Percentiles rank a stretch among this genome's conserved stretches.
phyloP scores from a whole-genome alignment of 139 green algal genomes.

The Micractinium conductrix region DNA sequence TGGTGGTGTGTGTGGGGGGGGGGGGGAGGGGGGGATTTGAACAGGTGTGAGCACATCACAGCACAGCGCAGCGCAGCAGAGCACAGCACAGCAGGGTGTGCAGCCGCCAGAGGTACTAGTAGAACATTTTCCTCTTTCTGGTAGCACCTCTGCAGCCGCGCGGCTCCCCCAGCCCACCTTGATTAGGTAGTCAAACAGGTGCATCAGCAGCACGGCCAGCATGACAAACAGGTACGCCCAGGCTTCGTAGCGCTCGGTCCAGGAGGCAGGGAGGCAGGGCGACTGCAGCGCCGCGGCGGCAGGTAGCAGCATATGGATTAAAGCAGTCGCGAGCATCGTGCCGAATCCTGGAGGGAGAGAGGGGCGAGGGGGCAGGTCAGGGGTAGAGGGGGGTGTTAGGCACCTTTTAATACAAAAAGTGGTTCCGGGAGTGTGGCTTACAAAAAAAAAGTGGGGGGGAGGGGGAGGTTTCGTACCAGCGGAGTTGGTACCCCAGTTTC shows the following conservation, averaged over 20 bases:
- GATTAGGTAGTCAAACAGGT: slow-evolving; percentile 16
- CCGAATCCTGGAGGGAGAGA: background rate
- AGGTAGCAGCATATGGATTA: slow-evolving; percentile 29
- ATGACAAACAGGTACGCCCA: slow-evolving; percentile 47
- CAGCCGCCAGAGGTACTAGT: background rate
- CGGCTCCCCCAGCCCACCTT: background rate
- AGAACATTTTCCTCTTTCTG: background rate
- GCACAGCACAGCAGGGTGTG: background rate
- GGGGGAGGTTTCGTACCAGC: too few species aligned
- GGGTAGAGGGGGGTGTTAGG: background rate
- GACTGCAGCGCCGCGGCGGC: slow-evolving; percentile 13
- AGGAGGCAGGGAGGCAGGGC: slow-evolving; percentile 39
- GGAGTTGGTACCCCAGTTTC: background rate
- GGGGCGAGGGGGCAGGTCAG: too few species aligned
- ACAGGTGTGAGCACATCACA: background rate
- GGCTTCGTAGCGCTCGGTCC: slow-evolving; percentile 35
- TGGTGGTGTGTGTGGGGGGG: background rate
- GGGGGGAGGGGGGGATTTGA: background rate
- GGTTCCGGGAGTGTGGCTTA: background rate
- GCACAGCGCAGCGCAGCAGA: too few species aligned
- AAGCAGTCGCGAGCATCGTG: slow-evolving; percentile 21
- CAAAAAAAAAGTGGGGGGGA: background rate
- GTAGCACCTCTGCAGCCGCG: background rate
- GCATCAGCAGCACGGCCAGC: slow-evolving; percentile 39
- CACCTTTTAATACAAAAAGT: background rate